Percentiles rank a stretch among this genome's conserved stretches.
Conservation (phyloP, 305 asterid species). For the Lippia alba region DNA sequence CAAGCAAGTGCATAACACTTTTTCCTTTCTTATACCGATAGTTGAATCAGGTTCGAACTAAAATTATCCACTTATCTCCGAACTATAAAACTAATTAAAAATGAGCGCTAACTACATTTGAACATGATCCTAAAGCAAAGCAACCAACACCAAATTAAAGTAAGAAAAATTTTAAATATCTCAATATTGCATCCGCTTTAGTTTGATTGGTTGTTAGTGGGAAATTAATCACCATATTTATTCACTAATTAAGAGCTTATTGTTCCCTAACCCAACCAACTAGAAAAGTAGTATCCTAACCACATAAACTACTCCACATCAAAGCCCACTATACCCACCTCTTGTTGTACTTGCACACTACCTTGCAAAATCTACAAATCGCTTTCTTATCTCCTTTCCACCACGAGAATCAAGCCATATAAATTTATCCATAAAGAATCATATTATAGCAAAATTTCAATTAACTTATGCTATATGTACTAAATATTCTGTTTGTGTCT, state of each 20-base stretch:
- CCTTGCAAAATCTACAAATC: slow-evolving; percentile 38
- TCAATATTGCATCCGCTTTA: background rate
- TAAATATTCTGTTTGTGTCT: no score
- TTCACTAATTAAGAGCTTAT: slow-evolving; percentile 9
- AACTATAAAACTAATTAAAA: no score
- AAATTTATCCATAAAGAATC: slow-evolving; percentile 1
- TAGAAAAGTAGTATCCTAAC: slow-evolving; percentile 35
- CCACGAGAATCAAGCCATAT: slow-evolving; percentile 39
- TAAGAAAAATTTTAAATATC: no score
- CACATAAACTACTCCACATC: slow-evolving; percentile 34
- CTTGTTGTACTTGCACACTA: slow-evolving; percentile 45
- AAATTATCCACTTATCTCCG: no score
- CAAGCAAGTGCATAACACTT: no score
- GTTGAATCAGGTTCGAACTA: no score
- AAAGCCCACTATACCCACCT: slow-evolving; percentile 71
- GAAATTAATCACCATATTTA: background rate
- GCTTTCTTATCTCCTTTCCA: slow-evolving; percentile 37
- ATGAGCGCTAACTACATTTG: no score
- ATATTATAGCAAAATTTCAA: background rate
- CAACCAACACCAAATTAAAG: background rate
- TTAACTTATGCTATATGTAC: no score
- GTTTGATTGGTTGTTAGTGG: slow-evolving; percentile 15
- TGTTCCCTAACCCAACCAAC: slow-evolving; percentile 31
- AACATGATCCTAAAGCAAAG: background rate
- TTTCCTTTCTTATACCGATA: no score